A percentile compares a stretch with the other conserved stretches of the same genome.
Evolutionary conservation across 352 stramenopile genomes (phyloP).

Genomic region (Pythium sp.): DNA sequence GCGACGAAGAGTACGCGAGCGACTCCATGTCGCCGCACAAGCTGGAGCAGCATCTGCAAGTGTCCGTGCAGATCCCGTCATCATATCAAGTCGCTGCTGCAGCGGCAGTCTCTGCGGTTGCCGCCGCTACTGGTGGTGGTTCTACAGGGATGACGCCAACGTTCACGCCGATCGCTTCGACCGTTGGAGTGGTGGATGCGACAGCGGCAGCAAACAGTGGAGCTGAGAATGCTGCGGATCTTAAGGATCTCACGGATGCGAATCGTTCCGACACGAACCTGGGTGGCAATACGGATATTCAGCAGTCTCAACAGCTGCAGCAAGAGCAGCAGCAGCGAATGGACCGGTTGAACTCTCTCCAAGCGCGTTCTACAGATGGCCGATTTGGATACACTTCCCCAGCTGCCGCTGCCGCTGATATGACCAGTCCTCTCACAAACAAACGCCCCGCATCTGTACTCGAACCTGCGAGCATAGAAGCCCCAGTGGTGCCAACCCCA

Average conservation of each 20-base stretch:
- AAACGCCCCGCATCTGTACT: constrained; percentile 31
- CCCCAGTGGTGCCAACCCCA: neutral
- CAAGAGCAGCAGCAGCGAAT: neutral
- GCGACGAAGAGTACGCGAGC: constrained; percentile 44
- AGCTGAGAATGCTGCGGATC: neutral
- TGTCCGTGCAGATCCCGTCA: constrained; percentile 9
- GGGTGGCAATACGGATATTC: neutral
- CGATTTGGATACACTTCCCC: constrained; percentile 8
- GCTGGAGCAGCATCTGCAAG: constrained; percentile 13
- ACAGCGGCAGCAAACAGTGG: neutral
- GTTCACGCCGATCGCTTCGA: constrained; percentile 2
- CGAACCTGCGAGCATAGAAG: constrained; percentile 15
- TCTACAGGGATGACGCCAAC: constrained; percentile 1
- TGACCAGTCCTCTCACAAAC: neutral
- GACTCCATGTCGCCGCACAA: constrained; percentile 7
- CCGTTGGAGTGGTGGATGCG: neutral
- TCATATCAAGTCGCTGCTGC: neutral
- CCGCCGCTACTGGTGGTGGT: neutral
- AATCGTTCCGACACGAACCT: neutral
- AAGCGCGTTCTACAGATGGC: neutral
- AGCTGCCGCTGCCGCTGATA: neutral
- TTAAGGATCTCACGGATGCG: neutral
- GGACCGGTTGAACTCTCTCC: neutral
- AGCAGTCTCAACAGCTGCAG: constrained; percentile 4
- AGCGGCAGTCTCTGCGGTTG: neutral